Conservation (phyloP, 2,329 filamentous ascomycete species). For the Fusarium buxicola region DNA sequence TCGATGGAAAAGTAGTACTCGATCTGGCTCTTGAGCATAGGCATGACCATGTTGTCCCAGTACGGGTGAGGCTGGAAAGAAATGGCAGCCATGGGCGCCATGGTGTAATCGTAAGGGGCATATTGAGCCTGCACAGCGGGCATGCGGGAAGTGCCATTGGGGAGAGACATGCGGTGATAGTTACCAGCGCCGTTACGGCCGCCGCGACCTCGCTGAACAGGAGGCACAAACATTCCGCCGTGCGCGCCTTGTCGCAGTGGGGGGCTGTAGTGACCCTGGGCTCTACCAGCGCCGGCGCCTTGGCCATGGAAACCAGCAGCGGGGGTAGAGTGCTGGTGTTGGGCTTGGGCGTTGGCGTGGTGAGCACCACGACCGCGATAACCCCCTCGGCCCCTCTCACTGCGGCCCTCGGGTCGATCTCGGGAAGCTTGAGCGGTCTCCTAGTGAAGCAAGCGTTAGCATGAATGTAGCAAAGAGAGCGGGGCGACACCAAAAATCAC, state of each 20-base stretch:
- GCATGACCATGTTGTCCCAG: conserved; percentile 63
- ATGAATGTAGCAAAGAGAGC: not conserved
- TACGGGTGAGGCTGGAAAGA: conserved; percentile 56
- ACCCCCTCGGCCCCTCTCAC: conserved; percentile 57
- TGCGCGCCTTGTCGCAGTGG: conserved; percentile 57
- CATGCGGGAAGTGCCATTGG: conserved; percentile 51
- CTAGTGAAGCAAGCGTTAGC: conserved; percentile 33
- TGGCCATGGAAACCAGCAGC: conserved; percentile 49
- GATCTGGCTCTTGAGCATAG: conserved; percentile 64
- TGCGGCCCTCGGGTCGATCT: conserved; percentile 53
- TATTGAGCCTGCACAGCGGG: conserved; percentile 53
- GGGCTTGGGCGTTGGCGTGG: conserved; percentile 52
- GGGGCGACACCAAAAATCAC: not conserved
- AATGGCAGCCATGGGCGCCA: conserved; percentile 54
- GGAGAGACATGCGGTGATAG: conserved; percentile 56
- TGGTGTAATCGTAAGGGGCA: conserved; percentile 54
- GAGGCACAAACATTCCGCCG: conserved; percentile 50
- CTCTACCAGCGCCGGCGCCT: conserved; percentile 49
- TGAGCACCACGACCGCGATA: conserved; percentile 61
- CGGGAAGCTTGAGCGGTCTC: conserved; percentile 45
- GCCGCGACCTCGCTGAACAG: conserved; percentile 51
- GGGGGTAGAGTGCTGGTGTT: conserved; percentile 47
- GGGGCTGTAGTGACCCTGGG: conserved; percentile 58
- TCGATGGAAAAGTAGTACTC: conserved; percentile 98
- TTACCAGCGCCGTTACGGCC: conserved; percentile 50